Base-by-base conservation (phyloP, 768 basidiomycete species). In the Stropharia rugosoannulata region DNA sequence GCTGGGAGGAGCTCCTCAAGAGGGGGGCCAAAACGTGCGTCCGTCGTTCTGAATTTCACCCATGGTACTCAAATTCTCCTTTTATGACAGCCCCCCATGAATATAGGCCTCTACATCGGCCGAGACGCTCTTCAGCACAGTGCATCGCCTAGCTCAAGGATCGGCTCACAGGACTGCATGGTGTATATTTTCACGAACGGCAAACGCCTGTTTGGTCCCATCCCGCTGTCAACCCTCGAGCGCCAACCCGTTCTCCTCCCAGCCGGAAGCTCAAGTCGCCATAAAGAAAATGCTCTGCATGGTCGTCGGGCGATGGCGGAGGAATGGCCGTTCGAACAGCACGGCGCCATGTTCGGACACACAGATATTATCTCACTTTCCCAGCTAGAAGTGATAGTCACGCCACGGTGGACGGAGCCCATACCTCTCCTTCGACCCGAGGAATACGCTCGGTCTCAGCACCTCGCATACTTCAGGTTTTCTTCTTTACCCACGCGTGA, bases 401-500 rank as follows among this genome's bases (percentile, higher is more conserved):
- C 37, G 16, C 5, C 42, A 15, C 42, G 41, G 16, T 44, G 41
- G 15, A 37, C 35, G 4, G n/a, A 13, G 12, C 51, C 51, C 16
- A 52, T 36, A 15, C 51, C 51, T 6, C 27, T 52, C n/a, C 29
- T 52, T 16, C 12, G 32, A 11, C 15, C 40, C 1, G 51, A 36
- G 29, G 27, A 52, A 16, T 44, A 15, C 22, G 16, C 39, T 4
- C n/a, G 1, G 8, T 44, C 51, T n/a, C 32, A 43, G 11, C 51
- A 52, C 29, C 42, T 52, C 2, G 51, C 51, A 0, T 43, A 52
- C 36, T 52, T 52, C 13, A 41, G 39, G 5, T 52, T 52, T 29
- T 35, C 22, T 10, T 52, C 11, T 11, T 19, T 44, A 36, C 42
- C 42, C 18, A 45, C 32, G 7, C 41, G 51, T 52, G 19, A 43